Evolutionary conservation across 164 flowering plant genomes (phyloP), one percentile per base, ranked within the genome.

Genomic region (Aristolochia fimbriata): DNA sequence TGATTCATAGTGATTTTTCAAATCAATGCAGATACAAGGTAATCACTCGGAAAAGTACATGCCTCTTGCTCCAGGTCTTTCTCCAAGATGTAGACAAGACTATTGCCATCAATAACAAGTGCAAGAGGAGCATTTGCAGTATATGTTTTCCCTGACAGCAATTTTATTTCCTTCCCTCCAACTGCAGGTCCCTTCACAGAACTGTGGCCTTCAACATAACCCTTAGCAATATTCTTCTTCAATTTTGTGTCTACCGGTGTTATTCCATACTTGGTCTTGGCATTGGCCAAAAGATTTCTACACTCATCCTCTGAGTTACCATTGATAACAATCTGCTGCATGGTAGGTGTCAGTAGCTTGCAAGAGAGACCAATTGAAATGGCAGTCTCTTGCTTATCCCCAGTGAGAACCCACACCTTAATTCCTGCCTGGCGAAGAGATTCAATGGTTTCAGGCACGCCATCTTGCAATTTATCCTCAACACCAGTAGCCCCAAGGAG

Each of bases 361-460:
- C 93, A 87, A 50, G 97, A 87, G 56, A 86, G 86, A 62, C 85
- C 97, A 69, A 91, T 91, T 47, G 97, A 91, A 70, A 91, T 84
- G 57, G 97, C 97, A 37, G 97, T 91, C 67, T 91, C 97, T 68
- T 91, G 97, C 76, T 91, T 91, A 74, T 91, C 97, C 16, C 97
- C 97, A 55, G 97, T 91, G 63, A 91, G 81, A 70, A 91, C 96
- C 96, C 96, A 91, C 64, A 91, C 93, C 63, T 86, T 87, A 53
- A 91, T 86, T 68, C 97, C 97, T 41, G 97, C 97, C 74, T 86
- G 85, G 45, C 97, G 71, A 19, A 91, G 93, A 58, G 93, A 82
- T 73, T 91, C 97, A 66, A 91, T 91, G 65, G 97, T 62, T 76
- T 91, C 96, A 17, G 97, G 97, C 15, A 91, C 97, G 71, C 96